Percentiles rank a stretch among this genome's conserved stretches.
phyloP scores from a whole-genome alignment of 371 early-diverging fungal genomes.

The Actinomucor elegans region DNA sequence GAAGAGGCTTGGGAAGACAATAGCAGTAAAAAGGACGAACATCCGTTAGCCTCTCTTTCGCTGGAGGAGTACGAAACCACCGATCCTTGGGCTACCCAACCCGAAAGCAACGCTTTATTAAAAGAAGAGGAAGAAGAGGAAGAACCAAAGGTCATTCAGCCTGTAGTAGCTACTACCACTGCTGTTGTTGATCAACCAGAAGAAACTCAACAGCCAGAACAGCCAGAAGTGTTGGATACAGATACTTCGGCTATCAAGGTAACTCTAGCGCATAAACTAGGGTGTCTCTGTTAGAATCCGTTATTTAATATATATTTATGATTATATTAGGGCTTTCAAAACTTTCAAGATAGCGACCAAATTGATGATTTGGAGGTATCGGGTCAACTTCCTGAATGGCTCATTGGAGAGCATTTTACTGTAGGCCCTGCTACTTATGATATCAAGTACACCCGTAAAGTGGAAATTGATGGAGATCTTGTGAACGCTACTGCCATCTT shows the following conservation, averaged over 20 bases:
- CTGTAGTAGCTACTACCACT: conserved; percentile 1
- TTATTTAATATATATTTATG: background rate
- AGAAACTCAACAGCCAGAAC: background rate
- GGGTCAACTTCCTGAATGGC: conserved; percentile 64
- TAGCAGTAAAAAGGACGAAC: conserved; percentile 3
- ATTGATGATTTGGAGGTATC: conserved; percentile 40
- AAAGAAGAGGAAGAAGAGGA: background rate
- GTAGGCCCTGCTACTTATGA: conserved; percentile 65
- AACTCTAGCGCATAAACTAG: too few relatives aligned
- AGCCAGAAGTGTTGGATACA: background rate
- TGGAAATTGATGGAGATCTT: conserved; percentile 56
- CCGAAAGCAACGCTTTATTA: conserved; percentile 1
- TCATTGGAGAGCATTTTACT: conserved; percentile 63
- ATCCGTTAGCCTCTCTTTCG: conserved; percentile 9
- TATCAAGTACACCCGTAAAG: conserved; percentile 60
- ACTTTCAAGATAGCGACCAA: conserved; percentile 35
- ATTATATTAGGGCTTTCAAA: conserved; percentile 41
- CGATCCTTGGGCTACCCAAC: conserved; percentile 14
- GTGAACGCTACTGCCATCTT: conserved; percentile 60
- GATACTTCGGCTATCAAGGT: conserved; percentile 22
- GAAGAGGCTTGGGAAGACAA: conserved; percentile 1
- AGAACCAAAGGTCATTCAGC: background rate
- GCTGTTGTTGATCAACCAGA: background rate
- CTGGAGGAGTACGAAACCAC: conserved; percentile 10
- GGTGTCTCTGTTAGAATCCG: background rate